Evolutionary conservation across 2,329 filamentous ascomycete species (phyloP).

Genomic region (Ophidiomyces ophidiicola): DNA sequence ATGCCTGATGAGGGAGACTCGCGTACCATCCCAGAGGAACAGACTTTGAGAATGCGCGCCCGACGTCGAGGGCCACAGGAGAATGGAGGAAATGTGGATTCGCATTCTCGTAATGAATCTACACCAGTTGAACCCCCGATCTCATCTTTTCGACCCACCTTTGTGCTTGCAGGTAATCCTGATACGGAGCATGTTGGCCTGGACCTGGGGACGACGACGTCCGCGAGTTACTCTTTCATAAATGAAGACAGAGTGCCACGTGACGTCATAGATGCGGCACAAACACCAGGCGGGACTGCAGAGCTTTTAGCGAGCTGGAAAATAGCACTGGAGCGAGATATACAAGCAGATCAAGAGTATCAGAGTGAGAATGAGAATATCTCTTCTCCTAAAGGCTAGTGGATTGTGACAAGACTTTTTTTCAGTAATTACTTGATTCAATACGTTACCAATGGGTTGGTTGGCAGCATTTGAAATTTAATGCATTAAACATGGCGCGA

Average conservation of each 20-base stretch:
- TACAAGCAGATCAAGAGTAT: slow-evolving; percentile 28
- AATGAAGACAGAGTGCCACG: slow-evolving; percentile 48
- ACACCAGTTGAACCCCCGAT: slow-evolving; percentile 1
- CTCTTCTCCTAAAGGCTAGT: background rate
- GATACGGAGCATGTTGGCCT: slow-evolving; percentile 73
- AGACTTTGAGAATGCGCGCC: slow-evolving; percentile 14
- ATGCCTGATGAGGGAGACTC: slow-evolving; percentile 16
- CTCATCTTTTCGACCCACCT: slow-evolving; percentile 42
- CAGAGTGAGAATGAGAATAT: slow-evolving; percentile 22
- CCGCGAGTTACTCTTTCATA: slow-evolving; percentile 44
- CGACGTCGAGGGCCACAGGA: background rate
- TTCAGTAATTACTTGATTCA: no score
- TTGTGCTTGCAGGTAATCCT: slow-evolving; percentile 68
- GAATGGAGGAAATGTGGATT: background rate
- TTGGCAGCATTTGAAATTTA: no score
- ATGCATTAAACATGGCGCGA: no score
- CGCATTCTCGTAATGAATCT: background rate
- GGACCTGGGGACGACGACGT: background rate
- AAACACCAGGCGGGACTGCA: slow-evolving; percentile 61
- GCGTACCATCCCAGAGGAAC: slow-evolving; percentile 23
- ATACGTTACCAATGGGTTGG: no score
- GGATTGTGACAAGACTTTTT: no score
- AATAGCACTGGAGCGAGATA: slow-evolving; percentile 39
- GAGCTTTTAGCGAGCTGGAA: slow-evolving; percentile 72
- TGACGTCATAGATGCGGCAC: slow-evolving; percentile 67